Base-by-base conservation (phyloP, 176 grass and related monocot genomes). In the Luzula sylvatica region DNA sequence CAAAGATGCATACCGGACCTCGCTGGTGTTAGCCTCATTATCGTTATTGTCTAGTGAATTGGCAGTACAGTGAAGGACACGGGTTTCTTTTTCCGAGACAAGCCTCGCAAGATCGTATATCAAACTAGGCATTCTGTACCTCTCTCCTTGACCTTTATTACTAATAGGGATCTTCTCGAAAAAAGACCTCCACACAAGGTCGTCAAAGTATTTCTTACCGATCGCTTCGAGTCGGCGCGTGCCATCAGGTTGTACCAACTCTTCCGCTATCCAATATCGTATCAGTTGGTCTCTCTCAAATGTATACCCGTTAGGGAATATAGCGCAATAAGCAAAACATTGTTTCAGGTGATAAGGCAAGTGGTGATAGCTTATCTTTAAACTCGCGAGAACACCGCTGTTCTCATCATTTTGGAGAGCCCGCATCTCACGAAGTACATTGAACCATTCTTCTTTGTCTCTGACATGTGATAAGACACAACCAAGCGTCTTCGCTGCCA, bases 351-450 rank as follows among this genome's bases (percentile, higher is more conserved):
- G 61, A 68, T 70, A 88, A 11, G 66, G 39, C 56, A 83, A 59
- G 55, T 88, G 79, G 23, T 79, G 71, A 42, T 88, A 88, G 45
- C 79, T 83, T 43, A 83, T 76, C 50, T 72, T 61, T 24, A 88
- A 75, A 23, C 65, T 83, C 3, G 79, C 39, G 11, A 70, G 60
- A 20, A 76, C 50, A 8, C 47, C 56, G 21, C 28, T 52, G 41
- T 58, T 67, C 15, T 26, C 7, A 11, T 52, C 32, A 5, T 78
- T 11, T 41, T 58, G 13, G 14, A 66, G 53, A 28, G 35, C 43
- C 12, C 11, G 12, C 68, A 79, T 72, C 28, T 79, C 53, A 2
- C 44, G 20, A 3, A 27, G 32, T 42, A 73, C 18, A 14, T 21
- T 15, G 1, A 1, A 8, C 75, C 75, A 78, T 4, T 35, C 53